phyloP scores from a whole-genome alignment of 306 rosid genomes.

The Prunus armeniaca region DNA sequence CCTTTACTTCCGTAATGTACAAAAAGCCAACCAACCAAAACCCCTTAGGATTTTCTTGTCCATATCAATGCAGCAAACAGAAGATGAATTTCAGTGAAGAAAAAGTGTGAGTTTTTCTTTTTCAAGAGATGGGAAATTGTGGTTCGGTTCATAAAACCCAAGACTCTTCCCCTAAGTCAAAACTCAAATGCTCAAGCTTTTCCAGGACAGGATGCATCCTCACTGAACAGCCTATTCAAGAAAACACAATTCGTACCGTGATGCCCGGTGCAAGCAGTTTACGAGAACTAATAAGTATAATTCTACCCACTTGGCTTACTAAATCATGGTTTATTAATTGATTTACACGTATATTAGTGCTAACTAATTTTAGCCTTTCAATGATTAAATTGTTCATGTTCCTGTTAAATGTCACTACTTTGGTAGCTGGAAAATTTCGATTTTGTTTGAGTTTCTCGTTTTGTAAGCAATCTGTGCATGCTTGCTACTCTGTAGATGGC shows the following conservation, averaged over 20 bases:
- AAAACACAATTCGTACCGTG: not conserved
- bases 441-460: not conserved
- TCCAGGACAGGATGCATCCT: conserved; percentile 4
- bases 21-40: conserved; percentile 15
- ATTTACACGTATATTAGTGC: too few relatives aligned
- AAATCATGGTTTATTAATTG: not conserved
- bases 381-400: not conserved
- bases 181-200: conserved; percentile 22
- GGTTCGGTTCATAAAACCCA: conserved; percentile 19
- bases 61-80: too few relatives aligned
- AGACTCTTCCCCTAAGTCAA: conserved; percentile 13
- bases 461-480: not conserved
- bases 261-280: conserved; percentile 10
- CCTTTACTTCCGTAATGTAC: conserved; percentile 9
- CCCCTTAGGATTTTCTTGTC: not conserved
- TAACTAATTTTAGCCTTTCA: too few relatives aligned
- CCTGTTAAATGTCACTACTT: not conserved
- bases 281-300: conserved; percentile 21
- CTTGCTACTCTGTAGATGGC: conserved; percentile 24
- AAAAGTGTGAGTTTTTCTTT: not conserved
- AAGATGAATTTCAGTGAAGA: not conserved
- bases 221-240: conserved; percentile 4
- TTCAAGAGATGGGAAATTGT: conserved; percentile 34
- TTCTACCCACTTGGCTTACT: not conserved
- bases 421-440: not conserved